Evolutionary conservation across 192 early-diverging fungal genomes (phyloP), one percentile per base, ranked within the genome.

Genomic region (Gryganskiella cystojenkinii): DNA sequence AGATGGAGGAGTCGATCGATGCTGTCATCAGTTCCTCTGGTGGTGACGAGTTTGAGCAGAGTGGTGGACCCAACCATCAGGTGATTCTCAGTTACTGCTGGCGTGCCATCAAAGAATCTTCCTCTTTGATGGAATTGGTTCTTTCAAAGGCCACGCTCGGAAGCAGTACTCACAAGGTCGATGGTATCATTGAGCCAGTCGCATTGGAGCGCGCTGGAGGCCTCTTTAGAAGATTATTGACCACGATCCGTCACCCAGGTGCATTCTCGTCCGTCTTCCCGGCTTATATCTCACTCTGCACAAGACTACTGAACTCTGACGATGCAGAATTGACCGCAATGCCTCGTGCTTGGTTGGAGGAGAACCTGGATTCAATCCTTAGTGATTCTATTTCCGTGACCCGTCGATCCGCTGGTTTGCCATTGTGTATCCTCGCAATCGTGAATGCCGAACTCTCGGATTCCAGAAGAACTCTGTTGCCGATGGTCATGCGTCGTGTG

Each of bases 11-110:
- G 24, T 58, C 72, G 8, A 81, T 84, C 30, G 80, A 85, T 42
- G 83, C 82, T n/a, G 64, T 87, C 8, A 74, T 87, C 20, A 72
- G 72, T 35, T 67, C 80, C 5, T 71, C 56, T 30, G 74, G 74
- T 40, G 71, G 81, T 4, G 85, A 83, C 40, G 84, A 74, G 5
- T 80, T 80, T 40, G 84, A 81, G 25, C 60, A 67, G 44, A 67
- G 68, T 7, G 55, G 80, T 50, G 73, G 91, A 46, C 70, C 90
- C 54, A 92, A 94, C 19, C 91, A 94, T 59, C 95, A 97, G 67
- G 86, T 95, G 5, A 92, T 96, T 55, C 66, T 98, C 53, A 93
- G 93, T 63, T 92, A 91, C 61, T 97, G 95, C 81, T 98, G 96
- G 92, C 85, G 96, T 57, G 92, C 94, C 17, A 90, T 98, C 52